Evolutionary conservation across 2,329 filamentous ascomycete species (phyloP).

Genomic region (Exserohilum rostratum): DNA sequence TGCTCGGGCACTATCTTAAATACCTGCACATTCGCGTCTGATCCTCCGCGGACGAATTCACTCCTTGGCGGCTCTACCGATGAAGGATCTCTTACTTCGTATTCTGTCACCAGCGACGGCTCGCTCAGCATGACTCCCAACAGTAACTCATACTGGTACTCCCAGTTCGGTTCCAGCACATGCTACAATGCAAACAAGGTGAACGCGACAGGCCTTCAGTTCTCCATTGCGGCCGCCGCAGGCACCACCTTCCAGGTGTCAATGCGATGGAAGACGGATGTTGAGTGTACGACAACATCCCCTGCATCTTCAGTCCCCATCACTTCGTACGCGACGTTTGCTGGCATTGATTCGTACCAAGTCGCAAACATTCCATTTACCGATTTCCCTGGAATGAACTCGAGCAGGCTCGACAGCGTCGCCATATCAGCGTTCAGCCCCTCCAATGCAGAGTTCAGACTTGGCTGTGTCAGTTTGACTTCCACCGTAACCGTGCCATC

Average conservation of each 20-base stretch:
- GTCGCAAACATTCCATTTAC: conserved; percentile 11
- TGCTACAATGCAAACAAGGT: conserved; percentile 10
- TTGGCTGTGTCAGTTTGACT: conserved; percentile 9
- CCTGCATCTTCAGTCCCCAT: conserved; percentile 2
- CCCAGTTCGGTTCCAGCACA: background rate
- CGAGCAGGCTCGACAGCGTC: conserved; percentile 11
- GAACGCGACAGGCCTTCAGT: conserved; percentile 8
- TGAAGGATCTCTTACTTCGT: conserved; percentile 9
- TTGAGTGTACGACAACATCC: conserved; percentile 1
- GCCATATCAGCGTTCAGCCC: conserved; percentile 4
- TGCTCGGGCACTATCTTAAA: conserved; percentile 13
- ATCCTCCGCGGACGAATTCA: conserved; percentile 3
- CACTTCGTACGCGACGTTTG: conserved; percentile 5
- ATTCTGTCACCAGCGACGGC: conserved; percentile 4
- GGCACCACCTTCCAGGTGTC: conserved; percentile 6
- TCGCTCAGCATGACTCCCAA: conserved; percentile 2
- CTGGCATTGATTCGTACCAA: conserved; percentile 1
- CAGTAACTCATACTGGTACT: conserved; percentile 9
- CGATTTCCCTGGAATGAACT: conserved; percentile 11
- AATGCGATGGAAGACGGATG: conserved; percentile 10
- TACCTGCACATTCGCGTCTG: conserved; percentile 7
- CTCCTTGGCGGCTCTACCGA: conserved; percentile 7
- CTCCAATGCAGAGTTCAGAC: background rate
- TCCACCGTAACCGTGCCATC: background rate
- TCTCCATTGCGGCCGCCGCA: conserved; percentile 9